These are phyloP conservation scores for Pythium rhizo-oryzae DNA, from an alignment of 352 stramenopile species.

Conservation along the genomic window DNA sequence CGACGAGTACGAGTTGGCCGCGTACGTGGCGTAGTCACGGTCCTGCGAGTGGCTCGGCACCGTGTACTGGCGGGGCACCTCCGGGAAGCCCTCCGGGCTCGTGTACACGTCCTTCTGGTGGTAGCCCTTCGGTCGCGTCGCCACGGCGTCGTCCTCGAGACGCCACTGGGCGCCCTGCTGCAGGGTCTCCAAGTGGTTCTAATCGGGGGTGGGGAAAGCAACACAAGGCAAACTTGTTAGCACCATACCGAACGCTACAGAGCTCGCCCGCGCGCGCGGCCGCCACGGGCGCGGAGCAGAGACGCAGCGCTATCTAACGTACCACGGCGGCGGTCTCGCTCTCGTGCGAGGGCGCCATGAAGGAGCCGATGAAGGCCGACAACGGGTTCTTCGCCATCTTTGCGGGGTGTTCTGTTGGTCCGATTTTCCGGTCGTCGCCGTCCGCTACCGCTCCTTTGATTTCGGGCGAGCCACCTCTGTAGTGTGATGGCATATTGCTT, in stretches of 20 bases:
- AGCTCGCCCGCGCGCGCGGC: background rate
- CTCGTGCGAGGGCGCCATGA: conserved; percentile 62
- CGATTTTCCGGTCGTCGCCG: conserved; percentile 27
- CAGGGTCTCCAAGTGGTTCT: conserved; percentile 54
- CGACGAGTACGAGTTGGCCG: conserved; percentile 86
- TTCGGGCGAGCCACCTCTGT: conserved; percentile 11
- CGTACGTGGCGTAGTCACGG: conserved; percentile 78
- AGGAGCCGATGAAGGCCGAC: conserved; percentile 65
- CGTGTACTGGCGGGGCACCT: conserved; percentile 80
- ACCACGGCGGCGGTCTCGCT: conserved; percentile 54
- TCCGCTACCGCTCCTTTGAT: conserved; percentile 24
- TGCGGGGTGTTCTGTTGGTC: conserved; percentile 7
- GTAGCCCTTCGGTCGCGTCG: conserved; percentile 58
- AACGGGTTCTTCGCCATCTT: conserved; percentile 70
- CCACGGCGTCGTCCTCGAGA: conserved; percentile 60
- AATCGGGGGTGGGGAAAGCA: background rate
- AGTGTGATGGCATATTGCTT: conserved; percentile 14
- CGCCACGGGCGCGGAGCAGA: background rate
- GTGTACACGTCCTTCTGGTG: conserved; percentile 65
- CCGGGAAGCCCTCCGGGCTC: conserved; percentile 62
- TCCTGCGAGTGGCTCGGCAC: conserved; percentile 67
- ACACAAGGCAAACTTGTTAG: background rate
- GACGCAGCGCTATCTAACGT: conserved; percentile 20
- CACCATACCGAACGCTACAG: background rate
- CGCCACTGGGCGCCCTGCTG: conserved; percentile 69